Conservation (phyloP, 176 grass and related monocot genomes). For the Ananas comosus region DNA sequence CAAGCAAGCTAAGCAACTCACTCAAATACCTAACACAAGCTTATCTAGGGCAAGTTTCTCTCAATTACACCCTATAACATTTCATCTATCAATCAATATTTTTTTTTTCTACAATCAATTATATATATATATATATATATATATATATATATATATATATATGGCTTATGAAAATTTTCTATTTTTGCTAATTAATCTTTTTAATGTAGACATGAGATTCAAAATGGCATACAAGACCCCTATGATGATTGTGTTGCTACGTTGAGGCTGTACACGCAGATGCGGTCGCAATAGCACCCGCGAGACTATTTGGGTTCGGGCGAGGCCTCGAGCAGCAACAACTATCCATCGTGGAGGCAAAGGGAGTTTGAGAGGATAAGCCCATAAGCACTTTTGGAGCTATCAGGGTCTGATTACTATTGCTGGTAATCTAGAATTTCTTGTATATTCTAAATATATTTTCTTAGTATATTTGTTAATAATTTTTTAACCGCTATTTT, state of each 20-base stretch:
- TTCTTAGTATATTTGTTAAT: too few relatives aligned
- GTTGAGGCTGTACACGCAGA: constrained; percentile 63
- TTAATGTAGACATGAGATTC: constrained; percentile 60
- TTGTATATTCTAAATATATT: too few relatives aligned
- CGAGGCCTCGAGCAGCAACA: constrained; percentile 36
- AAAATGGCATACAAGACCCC: constrained; percentile 62
- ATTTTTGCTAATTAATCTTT: neutral
- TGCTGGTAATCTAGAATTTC: too few relatives aligned
- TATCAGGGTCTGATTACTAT: constrained; percentile 80
- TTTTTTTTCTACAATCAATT: too few relatives aligned
- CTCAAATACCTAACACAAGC: constrained; percentile 79
- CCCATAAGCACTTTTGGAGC: constrained; percentile 56
- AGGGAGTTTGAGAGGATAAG: constrained; percentile 86
- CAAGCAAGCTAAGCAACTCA: constrained; percentile 86
- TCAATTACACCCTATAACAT: neutral
- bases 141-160: too few relatives aligned
- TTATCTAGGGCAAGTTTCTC: constrained; percentile 67
- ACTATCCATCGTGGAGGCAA: constrained; percentile 64
- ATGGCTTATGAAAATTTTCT: too few relatives aligned
- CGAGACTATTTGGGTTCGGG: constrained; percentile 49
- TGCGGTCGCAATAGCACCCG: constrained; percentile 55
- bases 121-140: too few relatives aligned
- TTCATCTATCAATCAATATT: neutral
- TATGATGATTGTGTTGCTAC: constrained; percentile 65
- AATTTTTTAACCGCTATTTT: too few relatives aligned